Evolutionary conservation across 305 asterid genomes (phyloP).

Genomic region (Solanum hybrid): DNA sequence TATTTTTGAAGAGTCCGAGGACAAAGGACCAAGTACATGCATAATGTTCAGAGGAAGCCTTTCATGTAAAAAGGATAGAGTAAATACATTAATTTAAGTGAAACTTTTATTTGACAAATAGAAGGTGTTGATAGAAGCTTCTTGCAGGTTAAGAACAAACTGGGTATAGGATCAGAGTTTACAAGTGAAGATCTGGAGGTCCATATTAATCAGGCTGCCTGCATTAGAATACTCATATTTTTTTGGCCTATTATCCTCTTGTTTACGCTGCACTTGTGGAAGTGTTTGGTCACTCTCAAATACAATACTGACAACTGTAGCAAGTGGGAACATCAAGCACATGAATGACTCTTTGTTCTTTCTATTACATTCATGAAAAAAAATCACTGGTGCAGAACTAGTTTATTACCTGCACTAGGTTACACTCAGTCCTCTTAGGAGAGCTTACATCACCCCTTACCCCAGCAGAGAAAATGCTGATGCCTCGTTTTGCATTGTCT

Average conservation of each 20-base stretch:
- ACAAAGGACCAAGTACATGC: neutral
- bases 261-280: neutral
- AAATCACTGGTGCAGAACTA: neutral
- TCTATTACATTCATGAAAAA: neutral
- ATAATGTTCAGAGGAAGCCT: neutral
- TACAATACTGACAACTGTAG: neutral
- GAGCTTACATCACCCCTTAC: slow-evolving; percentile 40
- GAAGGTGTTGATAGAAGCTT: neutral
- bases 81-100: neutral
- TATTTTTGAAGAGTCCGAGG: neutral
- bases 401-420: slow-evolving; percentile 59
- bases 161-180: neutral
- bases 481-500: slow-evolving; percentile 45
- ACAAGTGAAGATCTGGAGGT: neutral
- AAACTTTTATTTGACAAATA: neutral
- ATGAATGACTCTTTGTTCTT: neutral
- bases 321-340: neutral
- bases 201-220: neutral
- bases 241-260: neutral
- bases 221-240: neutral
- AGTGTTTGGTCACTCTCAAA: neutral
- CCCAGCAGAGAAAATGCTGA: slow-evolving; percentile 40
- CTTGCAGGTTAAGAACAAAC: neutral
- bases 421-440: slow-evolving; percentile 52
- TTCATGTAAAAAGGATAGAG: neutral